A percentile compares a stretch with the other conserved stretches of the same genome.
These are phyloP conservation scores for Pelargonium cotyledonis DNA, from an alignment of 441 rosid genomes.

Conservation along the genomic window DNA sequence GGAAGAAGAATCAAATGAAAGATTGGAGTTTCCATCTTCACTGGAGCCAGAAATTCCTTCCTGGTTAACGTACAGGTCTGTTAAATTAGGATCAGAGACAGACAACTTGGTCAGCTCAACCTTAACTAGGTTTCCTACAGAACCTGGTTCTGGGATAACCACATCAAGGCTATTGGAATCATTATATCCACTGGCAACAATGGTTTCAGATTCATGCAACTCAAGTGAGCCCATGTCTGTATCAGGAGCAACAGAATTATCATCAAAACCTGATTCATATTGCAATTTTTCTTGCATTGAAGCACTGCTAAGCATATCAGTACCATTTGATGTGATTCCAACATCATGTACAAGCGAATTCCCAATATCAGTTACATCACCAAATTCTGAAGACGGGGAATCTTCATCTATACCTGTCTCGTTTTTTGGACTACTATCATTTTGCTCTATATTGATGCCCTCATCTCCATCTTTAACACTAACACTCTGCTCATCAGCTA, in stretches of 20 bases:
- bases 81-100: conserved; percentile 14
- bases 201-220: conserved; percentile 33
- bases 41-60: conserved; percentile 25
- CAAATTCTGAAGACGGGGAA: conserved; percentile 32
- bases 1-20: conserved; percentile 30
- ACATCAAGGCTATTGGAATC: conserved; percentile 22
- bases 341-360: conserved; percentile 22
- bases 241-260: conserved; percentile 31
- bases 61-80: conserved; percentile 22
- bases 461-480: conserved; percentile 27
- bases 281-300: conserved; percentile 28
- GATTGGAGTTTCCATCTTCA: conserved; percentile 21
- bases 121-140: conserved; percentile 26
- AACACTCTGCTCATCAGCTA: conserved; percentile 32
- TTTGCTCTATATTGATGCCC: conserved; percentile 27
- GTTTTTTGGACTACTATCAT: conserved; percentile 26
- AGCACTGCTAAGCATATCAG: conserved; percentile 23
- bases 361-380: conserved; percentile 20
- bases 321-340: conserved; percentile 21
- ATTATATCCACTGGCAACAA: conserved; percentile 18
- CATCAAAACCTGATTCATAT: conserved; percentile 31
- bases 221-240: conserved; percentile 24
- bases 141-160: conserved; percentile 21
- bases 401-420: conserved; percentile 29
- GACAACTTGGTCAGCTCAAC: conserved; percentile 28